Evolutionary conservation across 345 rosid genomes (phyloP).

Genomic region (Eucalyptus curtisii): DNA sequence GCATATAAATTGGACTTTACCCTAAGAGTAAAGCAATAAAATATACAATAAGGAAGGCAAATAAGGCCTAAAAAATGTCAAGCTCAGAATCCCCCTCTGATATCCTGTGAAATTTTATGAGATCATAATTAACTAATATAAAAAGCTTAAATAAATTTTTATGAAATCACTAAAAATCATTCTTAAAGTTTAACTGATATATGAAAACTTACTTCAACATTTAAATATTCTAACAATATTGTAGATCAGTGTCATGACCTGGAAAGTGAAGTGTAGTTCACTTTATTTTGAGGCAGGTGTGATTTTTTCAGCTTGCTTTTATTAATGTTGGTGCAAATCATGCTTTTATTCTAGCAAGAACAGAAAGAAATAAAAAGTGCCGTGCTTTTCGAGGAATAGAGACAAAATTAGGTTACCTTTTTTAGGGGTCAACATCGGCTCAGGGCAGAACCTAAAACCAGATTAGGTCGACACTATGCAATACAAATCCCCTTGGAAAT

Average conservation of each 20-base stretch:
- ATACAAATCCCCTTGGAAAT: neutral
- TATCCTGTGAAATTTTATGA: neutral
- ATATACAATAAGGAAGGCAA: neutral
- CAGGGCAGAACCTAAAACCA: neutral
- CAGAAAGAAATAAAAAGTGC: neutral
- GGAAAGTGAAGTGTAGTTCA: neutral
- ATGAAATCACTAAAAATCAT: neutral
- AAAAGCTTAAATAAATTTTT: neutral
- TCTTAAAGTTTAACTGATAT: neutral
- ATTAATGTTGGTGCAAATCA: neutral
- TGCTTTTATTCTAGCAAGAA: neutral
- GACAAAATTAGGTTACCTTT: neutral
- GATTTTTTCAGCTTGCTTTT: neutral
- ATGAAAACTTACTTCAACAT: neutral
- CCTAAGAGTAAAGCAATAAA: neutral
- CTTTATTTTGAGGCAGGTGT: neutral
- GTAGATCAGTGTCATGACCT: neutral
- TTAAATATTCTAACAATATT: neutral
- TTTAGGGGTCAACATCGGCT: neutral
- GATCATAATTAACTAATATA: neutral
- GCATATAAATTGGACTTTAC: neutral
- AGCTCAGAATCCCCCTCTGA: accelerated
- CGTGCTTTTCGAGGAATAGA: neutral
- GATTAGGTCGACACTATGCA: accelerated
- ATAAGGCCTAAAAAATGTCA: neutral